Base-by-base conservation (phyloP, 345 rosid species). In the Cardiospermum halicacabum region DNA sequence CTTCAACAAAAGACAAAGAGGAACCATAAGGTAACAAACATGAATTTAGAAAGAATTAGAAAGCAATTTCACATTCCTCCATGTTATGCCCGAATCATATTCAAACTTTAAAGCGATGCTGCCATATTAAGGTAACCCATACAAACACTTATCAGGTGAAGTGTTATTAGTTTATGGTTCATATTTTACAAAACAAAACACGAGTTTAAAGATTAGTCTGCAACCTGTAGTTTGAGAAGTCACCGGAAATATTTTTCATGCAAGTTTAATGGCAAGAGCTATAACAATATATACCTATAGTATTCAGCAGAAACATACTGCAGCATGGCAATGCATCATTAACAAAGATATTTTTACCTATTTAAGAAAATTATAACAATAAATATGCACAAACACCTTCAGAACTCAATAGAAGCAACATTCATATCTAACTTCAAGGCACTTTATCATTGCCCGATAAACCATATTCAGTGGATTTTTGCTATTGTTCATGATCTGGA, bases 1-100 rank as follows among this genome's bases (percentile, higher is more conserved):
- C 67, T 32, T 59, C 18, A 40, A 37, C 31, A 62, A 28, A 51
- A 40, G n/a, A 16, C 47, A 70, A 22, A 3, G 1, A 37, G 50
- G 21, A 27, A 27, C 50, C 37, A 47, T 16, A 42, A 6, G 12
- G 58, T n/a, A 60, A 61, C 49, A 32, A 49, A 58, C 39, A 13
- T 51, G 53, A 21, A 12, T 21, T 58, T 58, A 13, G 27, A 28
- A 70, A 56, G 62, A 37, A 48, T 16, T 18, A 16, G 19, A n/a
- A 25, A 18, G 26, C 13, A 42, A 39, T 31, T 13, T 60, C 60
- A 60, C 32, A 53, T 32, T 18, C 21, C 12, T 11, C 15, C 53
- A 22, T 15, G 11, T 53, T 21, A 43, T 43, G 34, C 15, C 26
- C 27, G 11, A 40, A 47, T 47, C 51, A 19, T n/a, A 4, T 47